Evolutionary conservation across 2,329 filamentous ascomycete species (phyloP), one percentile per base, ranked within the genome.

Genomic region (Hymenoscyphus repandus): DNA sequence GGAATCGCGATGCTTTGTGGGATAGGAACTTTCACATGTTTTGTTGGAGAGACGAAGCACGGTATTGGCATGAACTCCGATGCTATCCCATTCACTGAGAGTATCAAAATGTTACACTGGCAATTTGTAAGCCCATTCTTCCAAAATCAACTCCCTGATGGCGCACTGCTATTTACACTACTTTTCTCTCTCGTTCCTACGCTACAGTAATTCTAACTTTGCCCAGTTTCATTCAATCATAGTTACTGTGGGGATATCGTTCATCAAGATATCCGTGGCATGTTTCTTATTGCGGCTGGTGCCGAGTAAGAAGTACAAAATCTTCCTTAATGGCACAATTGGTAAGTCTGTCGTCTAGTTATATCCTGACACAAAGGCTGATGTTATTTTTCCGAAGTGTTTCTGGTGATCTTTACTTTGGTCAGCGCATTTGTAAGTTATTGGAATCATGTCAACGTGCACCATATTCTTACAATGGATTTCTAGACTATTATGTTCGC

Each of bases 191-290:
- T 22, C 2, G 15, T 45, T 6, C 13, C 18, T 34, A 17, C 12
- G 2, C 12, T 45, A n/a, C 15, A 38, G 15, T 27, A 38, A 22
- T 46, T n/a, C 20, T 37, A 9, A 46, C 34, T 31, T 22, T 38
- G 20, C 5, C 7, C 31, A 52, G 50, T 67, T 70, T 40, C 72
- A 76, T 49, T 66, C 68, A 0, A 57, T 77, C 31, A 58, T 72
- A 32, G 64, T 74, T 36, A 72, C 74, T 56, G 37, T 56, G 6
- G 74, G 69, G 0, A 68, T 74, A 3, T 68, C 69, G 10, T 57
- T 69, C 1, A 70, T 76, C 52, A 77, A 77, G 58, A 66, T 77
- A 9, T 76, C 74, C 0, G 69, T 76, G 27, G 70, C 67, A 1
- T 66, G 73, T 30, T 73, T 74, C 53, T 62, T 77, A 5, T 60